Evolutionary conservation across 495 filamentous ascomycete genomes (phyloP).

Genomic region (Aspergillus asperescens): DNA sequence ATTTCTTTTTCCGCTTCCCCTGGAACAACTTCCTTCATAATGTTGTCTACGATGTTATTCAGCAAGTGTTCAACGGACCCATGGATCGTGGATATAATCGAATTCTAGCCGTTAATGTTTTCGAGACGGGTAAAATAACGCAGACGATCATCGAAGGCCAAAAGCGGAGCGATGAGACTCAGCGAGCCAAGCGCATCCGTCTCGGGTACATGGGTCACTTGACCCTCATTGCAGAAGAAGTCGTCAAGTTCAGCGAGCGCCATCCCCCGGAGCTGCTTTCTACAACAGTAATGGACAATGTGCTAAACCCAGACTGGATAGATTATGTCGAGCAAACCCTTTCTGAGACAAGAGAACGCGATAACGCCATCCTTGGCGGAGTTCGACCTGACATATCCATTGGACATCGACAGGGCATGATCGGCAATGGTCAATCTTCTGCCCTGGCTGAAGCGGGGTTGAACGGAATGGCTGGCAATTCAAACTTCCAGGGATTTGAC

Average conservation of each 20-base stretch:
- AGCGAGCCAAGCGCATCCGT: constrained; percentile 75
- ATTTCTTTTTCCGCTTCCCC: constrained; percentile 97
- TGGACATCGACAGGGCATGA: constrained; percentile 58
- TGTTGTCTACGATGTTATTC: constrained; percentile 97
- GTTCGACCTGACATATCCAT: constrained; percentile 84
- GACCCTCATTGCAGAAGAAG: constrained; percentile 95
- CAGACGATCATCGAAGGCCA: constrained; percentile 90
- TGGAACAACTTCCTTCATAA: constrained; percentile 99
- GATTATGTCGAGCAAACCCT: constrained; percentile 93
- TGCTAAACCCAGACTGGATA: constrained; percentile 83
- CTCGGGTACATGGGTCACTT: constrained; percentile 98
- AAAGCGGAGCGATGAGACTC: constrained; percentile 73
- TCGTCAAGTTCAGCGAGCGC: constrained; percentile 96
- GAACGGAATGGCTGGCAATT: constrained; percentile 48
- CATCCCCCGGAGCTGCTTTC: constrained; percentile 85
- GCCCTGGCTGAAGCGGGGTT: constrained; percentile 74
- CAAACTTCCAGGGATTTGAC: constrained; percentile 71
- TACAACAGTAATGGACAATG: constrained; percentile 77
- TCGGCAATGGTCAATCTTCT: constrained; percentile 56
- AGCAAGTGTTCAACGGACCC: constrained; percentile 97
- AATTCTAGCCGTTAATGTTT: constrained; percentile 86
- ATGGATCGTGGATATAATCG: constrained; percentile 97
- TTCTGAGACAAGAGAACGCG: constrained; percentile 88
- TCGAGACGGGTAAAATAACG: constrained; percentile 83
- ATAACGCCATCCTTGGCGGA: constrained; percentile 97